Conservation (phyloP, 2,329 filamentous ascomycete species). For the Paraphaeosphaeria minitans region DNA sequence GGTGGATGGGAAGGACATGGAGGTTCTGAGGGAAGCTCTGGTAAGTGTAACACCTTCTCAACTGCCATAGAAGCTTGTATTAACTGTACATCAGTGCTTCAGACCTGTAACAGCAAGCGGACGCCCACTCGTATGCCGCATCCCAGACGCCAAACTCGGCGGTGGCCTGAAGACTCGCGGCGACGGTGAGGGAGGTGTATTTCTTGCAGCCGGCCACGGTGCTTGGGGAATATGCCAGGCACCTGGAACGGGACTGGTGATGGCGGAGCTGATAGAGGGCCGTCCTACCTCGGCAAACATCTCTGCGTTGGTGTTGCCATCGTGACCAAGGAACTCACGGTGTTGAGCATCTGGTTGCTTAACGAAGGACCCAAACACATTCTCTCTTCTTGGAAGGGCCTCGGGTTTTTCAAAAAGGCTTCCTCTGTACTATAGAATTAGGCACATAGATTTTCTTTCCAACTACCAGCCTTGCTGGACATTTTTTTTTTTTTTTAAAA, state of each 20-base stretch:
- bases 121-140: slow-evolving; percentile 64
- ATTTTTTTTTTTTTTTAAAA: no score
- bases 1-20: slow-evolving; percentile 57
- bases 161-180: slow-evolving; percentile 50
- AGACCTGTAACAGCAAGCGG: slow-evolving; percentile 70
- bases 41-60: slow-evolving; percentile 26
- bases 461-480: neutral
- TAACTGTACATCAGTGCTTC: slow-evolving; percentile 61
- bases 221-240: slow-evolving; percentile 68
- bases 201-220: slow-evolving; percentile 73
- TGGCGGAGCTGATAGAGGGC: slow-evolving; percentile 72
- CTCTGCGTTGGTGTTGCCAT: slow-evolving; percentile 51
- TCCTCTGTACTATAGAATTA: slow-evolving; percentile 1
- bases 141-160: slow-evolving; percentile 64
- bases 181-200: slow-evolving; percentile 65
- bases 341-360: neutral
- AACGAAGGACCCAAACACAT: neutral
- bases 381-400: neutral
- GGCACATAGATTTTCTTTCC: neutral
- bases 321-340: neutral
- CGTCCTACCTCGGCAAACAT: slow-evolving; percentile 64
- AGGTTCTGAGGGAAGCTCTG: slow-evolving; percentile 67
- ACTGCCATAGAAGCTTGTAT: neutral
- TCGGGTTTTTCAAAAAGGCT: neutral
- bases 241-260: slow-evolving; percentile 71